These are phyloP conservation scores for Hemileccinum impolitum DNA, from an alignment of 768 basidiomycete species.

Conservation along the genomic window DNA sequence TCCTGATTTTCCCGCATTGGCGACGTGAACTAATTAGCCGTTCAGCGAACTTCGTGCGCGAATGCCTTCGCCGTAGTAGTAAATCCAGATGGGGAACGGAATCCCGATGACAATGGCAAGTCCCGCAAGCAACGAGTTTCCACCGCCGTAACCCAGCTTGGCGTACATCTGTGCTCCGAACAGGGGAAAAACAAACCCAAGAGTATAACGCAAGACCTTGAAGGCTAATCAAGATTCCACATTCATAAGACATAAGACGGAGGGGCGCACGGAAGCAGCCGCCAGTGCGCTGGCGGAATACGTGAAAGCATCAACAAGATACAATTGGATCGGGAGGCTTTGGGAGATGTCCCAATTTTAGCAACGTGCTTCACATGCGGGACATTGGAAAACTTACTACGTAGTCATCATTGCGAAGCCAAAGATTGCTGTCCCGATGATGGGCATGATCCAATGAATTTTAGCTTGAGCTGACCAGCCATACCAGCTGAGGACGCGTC, in stretches of 20 bases:
- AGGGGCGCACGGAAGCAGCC: slow-evolving; percentile 52
- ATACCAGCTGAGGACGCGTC: slow-evolving; percentile 53
- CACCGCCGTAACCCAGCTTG: slow-evolving; percentile 59
- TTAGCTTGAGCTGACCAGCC: slow-evolving; percentile 74
- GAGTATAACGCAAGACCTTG: slow-evolving; percentile 58
- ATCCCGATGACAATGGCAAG: slow-evolving; percentile 58
- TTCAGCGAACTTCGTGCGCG: slow-evolving; percentile 40
- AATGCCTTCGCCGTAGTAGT: slow-evolving; percentile 59
- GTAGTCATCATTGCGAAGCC: slow-evolving; percentile 63
- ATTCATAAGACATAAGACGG: neutral
- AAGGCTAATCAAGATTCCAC: neutral
- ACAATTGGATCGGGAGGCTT: slow-evolving; percentile 66
- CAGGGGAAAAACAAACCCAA: slow-evolving; percentile 65
- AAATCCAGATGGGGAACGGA: slow-evolving; percentile 74
- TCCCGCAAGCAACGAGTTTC: slow-evolving; percentile 64
- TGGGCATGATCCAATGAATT: slow-evolving; percentile 75
- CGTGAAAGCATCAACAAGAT: slow-evolving; percentile 68
- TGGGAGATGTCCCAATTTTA: neutral
- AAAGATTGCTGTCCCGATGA: slow-evolving; percentile 58
- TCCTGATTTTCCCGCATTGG: too few species aligned
- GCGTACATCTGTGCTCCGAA: slow-evolving; percentile 66
- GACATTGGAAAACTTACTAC: slow-evolving; percentile 38
- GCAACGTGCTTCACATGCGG: neutral
- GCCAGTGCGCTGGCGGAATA: slow-evolving; percentile 66
- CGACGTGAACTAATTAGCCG: slow-evolving; percentile 6